phyloP scores from a whole-genome alignment of 768 basidiomycete species.

The Brasilioporus rufonigricans region DNA sequence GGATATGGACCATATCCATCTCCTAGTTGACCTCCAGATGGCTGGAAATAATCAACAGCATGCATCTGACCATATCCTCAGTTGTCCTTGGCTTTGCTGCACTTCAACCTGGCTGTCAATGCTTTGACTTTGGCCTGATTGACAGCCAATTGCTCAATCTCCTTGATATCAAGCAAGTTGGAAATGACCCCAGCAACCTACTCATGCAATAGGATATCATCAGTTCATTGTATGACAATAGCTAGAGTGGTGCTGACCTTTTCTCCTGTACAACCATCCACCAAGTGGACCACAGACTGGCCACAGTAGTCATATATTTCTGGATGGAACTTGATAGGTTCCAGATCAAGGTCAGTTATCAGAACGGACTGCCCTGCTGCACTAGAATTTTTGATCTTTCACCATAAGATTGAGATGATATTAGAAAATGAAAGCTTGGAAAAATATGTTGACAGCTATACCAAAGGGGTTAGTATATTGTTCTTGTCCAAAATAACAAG shows the following conservation, averaged over 20 bases:
- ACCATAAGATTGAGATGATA: too few species aligned
- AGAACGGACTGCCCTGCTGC: not conserved
- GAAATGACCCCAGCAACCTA: not conserved
- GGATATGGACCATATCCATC: slow-evolving; percentile 3
- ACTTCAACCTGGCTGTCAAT: not conserved
- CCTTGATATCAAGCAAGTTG: not conserved
- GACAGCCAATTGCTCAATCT: accelerated
- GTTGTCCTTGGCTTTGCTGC: not conserved
- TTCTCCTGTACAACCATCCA: not conserved
- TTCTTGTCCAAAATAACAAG: not conserved
- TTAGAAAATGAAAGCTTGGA: too few species aligned
- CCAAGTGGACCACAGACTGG: not conserved
- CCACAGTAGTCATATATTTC: not conserved
- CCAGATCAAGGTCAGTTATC: not conserved
- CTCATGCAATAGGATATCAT: not conserved
- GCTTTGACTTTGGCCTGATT: slow-evolving; percentile 5
- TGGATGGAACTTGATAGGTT: accelerated
- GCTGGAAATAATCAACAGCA: not conserved
- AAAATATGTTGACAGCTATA: not conserved
- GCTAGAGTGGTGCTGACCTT: not conserved
- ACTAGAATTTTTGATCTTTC: too few species aligned
- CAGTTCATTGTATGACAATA: not conserved
- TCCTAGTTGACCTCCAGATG: not conserved
- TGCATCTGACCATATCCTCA: slow-evolving; percentile 1
- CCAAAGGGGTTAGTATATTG: not conserved